A percentile compares a stretch with the other conserved stretches of the same genome.
Conservation (phyloP, 495 filamentous ascomycete genomes). For the Baudoinia panamericana region DNA sequence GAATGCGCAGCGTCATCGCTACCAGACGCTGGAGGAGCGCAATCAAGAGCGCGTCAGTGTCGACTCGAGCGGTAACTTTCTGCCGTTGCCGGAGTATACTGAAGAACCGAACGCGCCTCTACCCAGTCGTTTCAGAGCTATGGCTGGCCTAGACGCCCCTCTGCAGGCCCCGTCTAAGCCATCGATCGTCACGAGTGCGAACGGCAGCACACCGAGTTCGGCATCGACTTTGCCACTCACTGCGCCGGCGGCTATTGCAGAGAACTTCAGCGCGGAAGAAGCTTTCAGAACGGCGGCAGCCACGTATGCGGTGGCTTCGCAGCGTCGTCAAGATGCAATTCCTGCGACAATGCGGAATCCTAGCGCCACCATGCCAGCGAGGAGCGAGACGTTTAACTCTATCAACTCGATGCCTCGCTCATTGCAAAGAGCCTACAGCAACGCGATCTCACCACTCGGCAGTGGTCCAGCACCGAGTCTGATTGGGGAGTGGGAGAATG, state of each 20-base stretch:
- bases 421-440: constrained; percentile 16
- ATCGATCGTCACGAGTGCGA: constrained; percentile 5
- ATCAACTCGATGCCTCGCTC: constrained; percentile 11
- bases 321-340: constrained; percentile 1
- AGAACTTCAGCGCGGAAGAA: constrained; percentile 16
- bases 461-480: constrained; percentile 11
- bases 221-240: not conserved
- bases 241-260: constrained; percentile 9
- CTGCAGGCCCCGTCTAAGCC: constrained; percentile 7
- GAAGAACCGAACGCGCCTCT: constrained; percentile 23
- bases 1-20: constrained; percentile 18
- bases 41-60: constrained; percentile 16
- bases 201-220: not conserved
- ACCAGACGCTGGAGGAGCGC: constrained; percentile 17
- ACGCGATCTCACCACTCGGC: constrained; percentile 11
- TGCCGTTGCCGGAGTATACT: constrained; percentile 20
- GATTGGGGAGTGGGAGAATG: constrained; percentile 19
- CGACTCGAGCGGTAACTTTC: constrained; percentile 16
- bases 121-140: constrained; percentile 19
- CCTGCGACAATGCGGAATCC: constrained; percentile 2
- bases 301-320: not conserved
- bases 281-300: constrained; percentile 8
- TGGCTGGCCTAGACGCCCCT: constrained; percentile 18
- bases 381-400: constrained; percentile 7
- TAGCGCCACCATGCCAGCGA: not conserved